phyloP scores from a whole-genome alignment of 2,329 filamentous ascomycete species.

The Knufia petricola region DNA sequence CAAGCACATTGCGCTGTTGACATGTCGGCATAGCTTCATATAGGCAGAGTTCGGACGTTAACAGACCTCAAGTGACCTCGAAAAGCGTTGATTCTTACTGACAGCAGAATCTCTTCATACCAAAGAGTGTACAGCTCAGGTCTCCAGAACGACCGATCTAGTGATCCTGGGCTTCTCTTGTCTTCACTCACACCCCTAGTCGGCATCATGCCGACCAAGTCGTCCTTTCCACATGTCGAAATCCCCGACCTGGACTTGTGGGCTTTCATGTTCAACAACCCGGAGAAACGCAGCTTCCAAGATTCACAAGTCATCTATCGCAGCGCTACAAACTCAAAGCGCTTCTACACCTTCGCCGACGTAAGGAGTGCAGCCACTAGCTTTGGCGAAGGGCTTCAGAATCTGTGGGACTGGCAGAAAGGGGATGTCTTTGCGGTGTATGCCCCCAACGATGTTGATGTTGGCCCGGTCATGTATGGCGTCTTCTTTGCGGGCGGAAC shows the following conservation, averaged over 20 bases:
- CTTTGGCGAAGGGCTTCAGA: constrained; percentile 71
- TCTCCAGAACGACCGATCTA: too few relatives aligned
- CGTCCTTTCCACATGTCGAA: constrained; percentile 53
- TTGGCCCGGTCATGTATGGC: constrained; percentile 66
- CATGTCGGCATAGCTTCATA: neutral
- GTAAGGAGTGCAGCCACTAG: constrained; percentile 56
- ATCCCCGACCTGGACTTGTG: constrained; percentile 72
- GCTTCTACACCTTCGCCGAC: constrained; percentile 63
- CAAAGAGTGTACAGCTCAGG: too few relatives aligned
- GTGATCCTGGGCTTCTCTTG: too few relatives aligned
- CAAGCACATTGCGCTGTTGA: too few relatives aligned
- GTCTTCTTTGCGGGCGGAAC: constrained; percentile 74
- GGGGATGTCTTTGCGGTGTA: constrained; percentile 77
- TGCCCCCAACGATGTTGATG: constrained; percentile 80
- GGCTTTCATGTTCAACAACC: constrained; percentile 42
- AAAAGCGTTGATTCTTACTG: too few relatives aligned
- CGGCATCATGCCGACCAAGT: constrained; percentile 58
- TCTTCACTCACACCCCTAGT: neutral
- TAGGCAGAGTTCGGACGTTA: neutral
- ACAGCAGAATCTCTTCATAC: too few relatives aligned
- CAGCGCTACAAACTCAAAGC: constrained; percentile 45
- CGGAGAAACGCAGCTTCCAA: constrained; percentile 17
- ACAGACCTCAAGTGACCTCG: neutral
- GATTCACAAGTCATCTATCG: constrained; percentile 23
- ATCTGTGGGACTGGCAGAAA: constrained; percentile 67